A percentile compares a stretch with the other conserved stretches of the same genome.
Evolutionary conservation across 345 rosid species (phyloP).

Genomic region (Cardamine resedifolia): DNA sequence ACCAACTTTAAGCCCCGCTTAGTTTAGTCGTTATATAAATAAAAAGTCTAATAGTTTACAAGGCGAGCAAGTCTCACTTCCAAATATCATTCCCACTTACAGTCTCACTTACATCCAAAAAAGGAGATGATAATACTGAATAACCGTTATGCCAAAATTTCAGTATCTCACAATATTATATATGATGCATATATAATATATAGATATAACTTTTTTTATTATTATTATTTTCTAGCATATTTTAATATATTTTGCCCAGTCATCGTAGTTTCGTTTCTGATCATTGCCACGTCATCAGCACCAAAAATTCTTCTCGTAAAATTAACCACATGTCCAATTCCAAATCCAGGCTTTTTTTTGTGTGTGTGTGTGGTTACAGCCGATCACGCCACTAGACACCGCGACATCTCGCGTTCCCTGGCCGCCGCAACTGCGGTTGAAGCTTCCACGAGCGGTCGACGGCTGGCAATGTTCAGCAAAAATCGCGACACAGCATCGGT

Average conservation of each 20-base stretch:
- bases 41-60: slow-evolving; percentile 17
- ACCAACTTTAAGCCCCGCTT: slow-evolving; percentile 7
- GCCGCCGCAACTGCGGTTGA: neutral
- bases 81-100: slow-evolving; percentile 31
- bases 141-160: slow-evolving; percentile 32
- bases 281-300: slow-evolving; percentile 16
- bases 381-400: slow-evolving; percentile 45
- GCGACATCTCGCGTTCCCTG: slow-evolving; percentile 33
- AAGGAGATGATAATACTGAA: slow-evolving; percentile 31
- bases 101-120: slow-evolving; percentile 27
- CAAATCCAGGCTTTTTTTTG: neutral
- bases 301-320: neutral
- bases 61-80: slow-evolving; percentile 24
- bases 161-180: slow-evolving; percentile 30
- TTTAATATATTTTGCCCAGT: neutral
- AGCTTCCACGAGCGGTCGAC: neutral
- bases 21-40: slow-evolving; percentile 2
- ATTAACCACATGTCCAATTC: slow-evolving; percentile 8
- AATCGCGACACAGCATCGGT: slow-evolving; percentile 44
- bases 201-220: slow-evolving; percentile 15
- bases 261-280: neutral
- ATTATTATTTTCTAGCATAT: slow-evolving; percentile 4
- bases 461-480: slow-evolving; percentile 34
- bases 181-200: neutral
- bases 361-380: neutral